Evolutionary conservation across 164 flowering plant genomes (phyloP).

Genomic region (Magnolia sinica): DNA sequence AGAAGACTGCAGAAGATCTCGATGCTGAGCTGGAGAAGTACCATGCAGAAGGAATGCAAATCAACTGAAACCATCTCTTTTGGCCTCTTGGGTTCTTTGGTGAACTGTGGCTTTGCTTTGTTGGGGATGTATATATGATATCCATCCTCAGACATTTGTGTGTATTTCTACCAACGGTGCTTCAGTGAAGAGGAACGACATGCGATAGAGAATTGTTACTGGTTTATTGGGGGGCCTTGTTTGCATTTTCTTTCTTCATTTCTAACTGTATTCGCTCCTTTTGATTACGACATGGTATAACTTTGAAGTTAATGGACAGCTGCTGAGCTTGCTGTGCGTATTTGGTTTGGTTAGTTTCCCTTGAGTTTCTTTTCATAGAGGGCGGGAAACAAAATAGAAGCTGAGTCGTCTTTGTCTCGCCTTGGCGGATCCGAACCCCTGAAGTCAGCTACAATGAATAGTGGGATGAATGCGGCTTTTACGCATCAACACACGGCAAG

Average conservation of each 20-base stretch:
- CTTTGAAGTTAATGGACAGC: background rate
- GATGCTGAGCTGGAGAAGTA: conserved; percentile 70
- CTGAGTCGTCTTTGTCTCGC: background rate
- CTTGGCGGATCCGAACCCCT: background rate
- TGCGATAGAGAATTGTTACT: background rate
- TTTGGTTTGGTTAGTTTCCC: background rate
- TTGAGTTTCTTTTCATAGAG: background rate
- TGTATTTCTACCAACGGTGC: conserved; percentile 7
- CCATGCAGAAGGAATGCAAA: conserved; percentile 60
- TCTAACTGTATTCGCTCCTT: background rate
- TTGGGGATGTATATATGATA: background rate
- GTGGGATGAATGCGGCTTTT: background rate
- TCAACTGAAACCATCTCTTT: conserved; percentile 22
- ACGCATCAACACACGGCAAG: background rate
- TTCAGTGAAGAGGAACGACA: background rate
- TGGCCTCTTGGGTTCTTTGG: background rate
- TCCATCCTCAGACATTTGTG: background rate
- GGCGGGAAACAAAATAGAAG: background rate
- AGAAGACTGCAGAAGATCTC: conserved; percentile 52
- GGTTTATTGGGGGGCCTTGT: conserved; percentile 4
- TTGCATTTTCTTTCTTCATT: background rate
- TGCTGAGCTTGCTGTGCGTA: background rate
- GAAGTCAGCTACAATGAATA: background rate
- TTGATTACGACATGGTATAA: background rate
- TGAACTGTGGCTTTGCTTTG: conserved; percentile 3